Evolutionary conservation across 1,139 yeast genomes (phyloP), one percentile per base, ranked within the genome.

Genomic region (Protomyces pachydermus): DNA sequence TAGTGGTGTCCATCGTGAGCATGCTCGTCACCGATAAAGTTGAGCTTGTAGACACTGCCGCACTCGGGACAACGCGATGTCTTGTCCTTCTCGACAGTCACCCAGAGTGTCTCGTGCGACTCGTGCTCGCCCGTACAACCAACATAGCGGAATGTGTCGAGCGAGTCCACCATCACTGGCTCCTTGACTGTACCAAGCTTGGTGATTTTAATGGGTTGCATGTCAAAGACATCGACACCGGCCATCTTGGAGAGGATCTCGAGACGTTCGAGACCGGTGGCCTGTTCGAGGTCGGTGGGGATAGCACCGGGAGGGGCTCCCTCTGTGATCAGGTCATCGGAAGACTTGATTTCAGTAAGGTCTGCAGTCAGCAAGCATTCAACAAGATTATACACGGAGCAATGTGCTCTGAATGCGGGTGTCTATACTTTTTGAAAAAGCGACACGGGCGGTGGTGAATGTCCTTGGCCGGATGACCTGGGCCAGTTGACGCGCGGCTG

Each of bases 1-100:
- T 48, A 65, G 64, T 63, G 67, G 69, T 71, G 74, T 65, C 72
- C 75, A 67, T 74, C 75, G 66, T 73, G 75, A 51, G 75, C 79
- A 72, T 83, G 85, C 71, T 81, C 82, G 72, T 86, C 89, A 77
- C 97, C 97, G 74, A 91, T 84, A 80, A 86, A 87, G 80, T 91
- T 89, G 73, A 93, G 80, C 74, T 88, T 85, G 83, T 87, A 91
- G 71, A 91, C 96, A 71, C 91, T 87, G 78, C 99, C 99, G 79
- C 98, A 93, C 78, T 91, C 97, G 96, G 97, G 90, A 82, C 98
- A 95, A 85, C 99, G 91, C 71, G 89, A 89, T 70, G 86, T 86
- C 79, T 88, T 81, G 65, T 84, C 89, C 70, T 82, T 84, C 71
- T 91, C 87, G 72, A 96, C 96, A 79, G 86, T 87, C 81, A 93